Evolutionary conservation across 2,329 filamentous ascomycete species (phyloP), one percentile per base, ranked within the genome.

Genomic region (Metarhizium brunneum): DNA sequence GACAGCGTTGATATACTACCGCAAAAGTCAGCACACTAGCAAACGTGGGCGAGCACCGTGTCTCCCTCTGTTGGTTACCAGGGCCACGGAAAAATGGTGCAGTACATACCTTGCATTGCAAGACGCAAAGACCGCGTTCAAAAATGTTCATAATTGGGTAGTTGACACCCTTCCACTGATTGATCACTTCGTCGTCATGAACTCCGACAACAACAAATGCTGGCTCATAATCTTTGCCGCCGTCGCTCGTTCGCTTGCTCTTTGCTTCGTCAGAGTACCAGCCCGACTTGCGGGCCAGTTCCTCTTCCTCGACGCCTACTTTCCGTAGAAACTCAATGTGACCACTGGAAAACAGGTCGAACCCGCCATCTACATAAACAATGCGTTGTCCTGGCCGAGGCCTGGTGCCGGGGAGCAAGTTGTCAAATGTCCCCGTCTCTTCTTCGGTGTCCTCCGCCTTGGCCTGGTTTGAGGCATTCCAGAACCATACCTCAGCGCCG

Each of bases 71-170:
- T 48, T 30, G 45, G 7, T 47, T 6, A 20, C 1, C 30, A 11
- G 14, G 40, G 13, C n/a, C 25, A 30, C 38, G n/a, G n/a, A n/a
- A n/a, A 3, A 30, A 14, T 6, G 8, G 20, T 14, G 25, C 25
- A 48, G 7, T 25, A 70, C 82, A 65, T 77, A 92, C 90, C 71
- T 87, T 87, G 77, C 94, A 99, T 68, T 99, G 94, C 59, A 97
- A 76, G 35, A 97, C 92, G 69, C 94, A 99, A 25, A 99, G 83
- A 2, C 92, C 92, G 47, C 94, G 87, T 76, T 99, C 94, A 65
- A 92, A 96, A 56, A 96, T 92, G 76, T 97, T 99, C 94, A 99
- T 99, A 74, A 99, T 97, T 30, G 94, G 94, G 68, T 96, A 99
- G 74, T 99, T 99, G 64, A 96, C 81, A 40, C 94, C 92, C 73